phyloP scores from a whole-genome alignment of 371 early-diverging fungal genomes.

The Mortierella sp. region DNA sequence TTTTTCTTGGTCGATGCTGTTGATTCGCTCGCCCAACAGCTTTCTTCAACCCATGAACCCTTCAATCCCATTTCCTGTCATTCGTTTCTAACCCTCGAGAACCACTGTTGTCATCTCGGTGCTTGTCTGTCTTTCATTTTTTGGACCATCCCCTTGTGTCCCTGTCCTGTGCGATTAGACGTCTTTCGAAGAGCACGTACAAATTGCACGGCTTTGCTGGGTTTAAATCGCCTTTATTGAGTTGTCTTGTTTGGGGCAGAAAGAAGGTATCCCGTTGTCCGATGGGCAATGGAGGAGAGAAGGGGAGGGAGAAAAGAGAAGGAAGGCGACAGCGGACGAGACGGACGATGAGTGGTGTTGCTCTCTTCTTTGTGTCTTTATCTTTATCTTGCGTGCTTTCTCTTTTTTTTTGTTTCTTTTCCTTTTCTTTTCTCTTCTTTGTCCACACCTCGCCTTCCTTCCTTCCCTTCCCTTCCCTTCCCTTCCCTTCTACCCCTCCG shows the following conservation, averaged over 20 bases:
- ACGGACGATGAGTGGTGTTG: background rate
- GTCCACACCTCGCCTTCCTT: background rate
- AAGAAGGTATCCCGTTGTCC: background rate
- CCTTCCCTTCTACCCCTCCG: background rate
- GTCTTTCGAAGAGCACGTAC: background rate
- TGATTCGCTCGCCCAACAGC: too few relatives aligned
- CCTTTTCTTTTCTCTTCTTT: slow-evolving; percentile 12
- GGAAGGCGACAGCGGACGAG: background rate
- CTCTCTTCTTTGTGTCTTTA: background rate
- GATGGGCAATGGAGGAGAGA: background rate
- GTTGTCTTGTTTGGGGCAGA: background rate
- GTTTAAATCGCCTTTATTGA: background rate
- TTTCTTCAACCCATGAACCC: too few relatives aligned
- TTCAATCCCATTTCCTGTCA: too few relatives aligned
- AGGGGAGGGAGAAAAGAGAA: background rate
- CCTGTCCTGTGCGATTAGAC: background rate
- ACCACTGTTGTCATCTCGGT: too few relatives aligned
- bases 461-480: background rate
- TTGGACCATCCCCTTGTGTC: too few relatives aligned
- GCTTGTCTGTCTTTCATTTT: too few relatives aligned
- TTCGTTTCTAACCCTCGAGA: too few relatives aligned
- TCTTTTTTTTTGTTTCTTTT: background rate
- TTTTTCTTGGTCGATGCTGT: too few relatives aligned
- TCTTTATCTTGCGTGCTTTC: background rate
- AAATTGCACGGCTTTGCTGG: background rate